Base-by-base conservation (phyloP, 2,329 filamentous ascomycete species). In the Fusarium nodosum region DNA sequence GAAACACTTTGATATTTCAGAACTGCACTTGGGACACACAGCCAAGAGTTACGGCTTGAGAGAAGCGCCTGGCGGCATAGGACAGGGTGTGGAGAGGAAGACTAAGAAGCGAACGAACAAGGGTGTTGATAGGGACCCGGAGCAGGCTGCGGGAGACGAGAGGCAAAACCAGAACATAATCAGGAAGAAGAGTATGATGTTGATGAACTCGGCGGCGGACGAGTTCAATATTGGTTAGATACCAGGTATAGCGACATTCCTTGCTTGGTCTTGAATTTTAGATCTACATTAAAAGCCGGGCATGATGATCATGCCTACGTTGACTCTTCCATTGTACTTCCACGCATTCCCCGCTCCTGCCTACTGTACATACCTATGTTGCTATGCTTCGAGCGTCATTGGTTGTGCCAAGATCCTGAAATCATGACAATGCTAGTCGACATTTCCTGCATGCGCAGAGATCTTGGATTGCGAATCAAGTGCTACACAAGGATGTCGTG, bases 31-130 rank as follows among this genome's bases (percentile, higher is more conserved):
- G 10, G 96, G 96, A 5, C 96, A 99, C 83, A 83, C 96, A 69
- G 95, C 95, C 10, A 99, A 99, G 84, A 93, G 92, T 28, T 99
- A 97, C 77, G 96, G 90, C 3, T 82, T 99, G 71, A 87, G 97
- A 68, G 96, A 99, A 78, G 90, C 93, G 33, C 96, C 96, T 0
- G 91, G 92, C 7, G 91, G 92, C 51, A 97, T 99, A 56, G 90
- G 90, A 34, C 84, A 84, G 3, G 86, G 86, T 12, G 78, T 87
- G 80, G 70, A 85, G 77, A 77, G 80, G 75, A 79, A 83, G 79
- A 75, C 81, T 74, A 79, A 81, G 80, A 82, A 81, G 72, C 65
- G 72, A 75, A 46, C 77, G 38, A 76, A 75, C 59, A 81, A 77
- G 66, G 74, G 75, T 16, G 64, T 54, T 7, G 60, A 68, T 46